Percentiles rank a stretch among this genome's conserved stretches.
Conservation (phyloP, 257 asterid genomes). For the Lycium barbarum region DNA sequence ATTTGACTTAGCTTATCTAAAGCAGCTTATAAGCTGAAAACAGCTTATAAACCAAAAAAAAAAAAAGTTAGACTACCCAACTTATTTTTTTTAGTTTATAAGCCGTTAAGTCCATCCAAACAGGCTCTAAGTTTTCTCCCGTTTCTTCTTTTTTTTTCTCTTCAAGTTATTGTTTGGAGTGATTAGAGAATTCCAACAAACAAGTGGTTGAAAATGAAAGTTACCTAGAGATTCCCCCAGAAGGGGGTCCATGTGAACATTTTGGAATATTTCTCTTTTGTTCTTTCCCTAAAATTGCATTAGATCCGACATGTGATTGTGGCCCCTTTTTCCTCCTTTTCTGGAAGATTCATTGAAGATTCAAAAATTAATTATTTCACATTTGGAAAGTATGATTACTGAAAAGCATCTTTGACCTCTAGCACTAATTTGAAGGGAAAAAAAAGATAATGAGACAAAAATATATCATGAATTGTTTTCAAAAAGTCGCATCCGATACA, state of each 20-base stretch:
- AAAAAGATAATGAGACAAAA: too few relatives aligned
- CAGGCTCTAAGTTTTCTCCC: neutral
- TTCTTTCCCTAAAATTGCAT: neutral
- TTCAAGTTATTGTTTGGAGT: neutral
- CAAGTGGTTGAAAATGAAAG: conserved; percentile 11
- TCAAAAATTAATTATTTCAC: neutral
- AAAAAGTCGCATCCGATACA: neutral
- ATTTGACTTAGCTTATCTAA: too few relatives aligned
- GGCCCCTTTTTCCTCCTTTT: neutral
- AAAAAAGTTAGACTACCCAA: too few relatives aligned
- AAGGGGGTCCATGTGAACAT: neutral
- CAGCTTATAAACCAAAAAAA: too few relatives aligned
- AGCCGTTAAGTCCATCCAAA: too few relatives aligned
- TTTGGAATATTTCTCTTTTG: neutral
- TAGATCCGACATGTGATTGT: neutral
- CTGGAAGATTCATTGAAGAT: conserved; percentile 17
- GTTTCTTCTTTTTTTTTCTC: rapidly evolving
- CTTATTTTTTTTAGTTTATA: neutral
- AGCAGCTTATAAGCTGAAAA: too few relatives aligned
- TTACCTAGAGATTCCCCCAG: neutral
- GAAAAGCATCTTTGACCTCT: neutral
- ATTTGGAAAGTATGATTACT: neutral
- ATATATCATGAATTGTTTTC: neutral
- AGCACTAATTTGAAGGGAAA: neutral
- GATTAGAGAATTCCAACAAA: neutral